phyloP scores from a whole-genome alignment of 495 filamentous ascomycete species.

The Parmelia sp. region DNA sequence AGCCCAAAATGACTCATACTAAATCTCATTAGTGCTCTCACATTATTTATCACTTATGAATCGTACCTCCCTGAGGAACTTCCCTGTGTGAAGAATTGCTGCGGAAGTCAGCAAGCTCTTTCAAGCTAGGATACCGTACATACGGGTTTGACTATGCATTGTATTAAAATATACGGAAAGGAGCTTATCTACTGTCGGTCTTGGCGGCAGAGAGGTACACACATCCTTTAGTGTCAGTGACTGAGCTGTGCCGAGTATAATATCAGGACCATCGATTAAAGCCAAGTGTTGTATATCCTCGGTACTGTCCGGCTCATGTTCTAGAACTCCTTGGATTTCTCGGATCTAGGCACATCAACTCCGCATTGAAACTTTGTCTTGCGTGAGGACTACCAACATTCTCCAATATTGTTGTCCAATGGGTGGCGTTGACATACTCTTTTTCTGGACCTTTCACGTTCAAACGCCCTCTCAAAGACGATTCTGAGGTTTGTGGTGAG shows the following conservation, averaged over 20 bases:
- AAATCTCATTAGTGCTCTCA: conserved; percentile 30
- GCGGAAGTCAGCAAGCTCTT: background rate
- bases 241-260: conserved; percentile 1
- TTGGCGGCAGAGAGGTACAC: background rate
- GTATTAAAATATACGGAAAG: conserved; percentile 9
- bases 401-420: conserved; percentile 53
- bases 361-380: conserved; percentile 8
- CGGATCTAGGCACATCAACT: conserved; percentile 17
- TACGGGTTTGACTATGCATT: background rate
- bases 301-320: conserved; percentile 32
- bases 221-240: conserved; percentile 1
- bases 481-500: background rate
- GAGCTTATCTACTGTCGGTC: background rate
- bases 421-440: conserved; percentile 45
- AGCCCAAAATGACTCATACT: conserved; percentile 34
- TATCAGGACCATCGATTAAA: background rate
- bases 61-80: conserved; percentile 7
- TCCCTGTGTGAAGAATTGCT: conserved; percentile 10
- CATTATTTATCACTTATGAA: background rate
- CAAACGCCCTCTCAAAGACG: background rate
- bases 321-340: conserved; percentile 30
- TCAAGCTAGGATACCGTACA: background rate
- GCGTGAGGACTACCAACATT: conserved; percentile 33
- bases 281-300: conserved; percentile 22
- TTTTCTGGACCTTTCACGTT: background rate